These are phyloP conservation scores for Leishmania tarentolae DNA, from an alignment of 208 protist species.

Conservation along the genomic window DNA sequence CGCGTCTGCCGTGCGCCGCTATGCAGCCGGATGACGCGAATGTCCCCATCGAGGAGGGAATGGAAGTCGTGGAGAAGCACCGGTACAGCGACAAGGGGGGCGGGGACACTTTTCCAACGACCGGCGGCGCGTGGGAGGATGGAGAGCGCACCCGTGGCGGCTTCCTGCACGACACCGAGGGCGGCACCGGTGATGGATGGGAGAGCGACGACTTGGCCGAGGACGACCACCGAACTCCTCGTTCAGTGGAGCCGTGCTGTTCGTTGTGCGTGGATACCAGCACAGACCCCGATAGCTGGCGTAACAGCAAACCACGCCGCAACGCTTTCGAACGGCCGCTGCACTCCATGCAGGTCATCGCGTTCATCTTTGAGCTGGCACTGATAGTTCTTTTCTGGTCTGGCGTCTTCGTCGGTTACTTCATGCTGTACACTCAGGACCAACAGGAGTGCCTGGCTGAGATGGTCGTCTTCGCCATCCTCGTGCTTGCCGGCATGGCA, in stretches of 20 bases:
- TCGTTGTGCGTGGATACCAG: conserved; percentile 59
- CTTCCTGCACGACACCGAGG: neutral
- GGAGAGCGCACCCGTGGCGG: neutral
- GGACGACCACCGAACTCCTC: neutral
- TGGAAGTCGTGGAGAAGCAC: conserved; percentile 11
- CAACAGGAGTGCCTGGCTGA: conserved; percentile 38
- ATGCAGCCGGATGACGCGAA: neutral
- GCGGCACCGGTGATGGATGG: neutral
- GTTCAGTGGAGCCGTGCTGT: conserved; percentile 13
- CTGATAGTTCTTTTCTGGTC: conserved; percentile 54
- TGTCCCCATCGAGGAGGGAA: neutral
- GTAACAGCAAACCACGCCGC: conserved; percentile 41
- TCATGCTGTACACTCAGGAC: conserved; percentile 46
- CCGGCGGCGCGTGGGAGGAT: neutral
- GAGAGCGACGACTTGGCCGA: conserved; percentile 25
- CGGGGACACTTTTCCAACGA: no score
- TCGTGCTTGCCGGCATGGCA: conserved; percentile 20
- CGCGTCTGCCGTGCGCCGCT: neutral
- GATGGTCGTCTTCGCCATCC: conserved; percentile 45
- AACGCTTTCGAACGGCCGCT: conserved; percentile 75
- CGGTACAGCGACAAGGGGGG: neutral
- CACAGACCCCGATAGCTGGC: conserved; percentile 53
- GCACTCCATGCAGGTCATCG: conserved; percentile 63
- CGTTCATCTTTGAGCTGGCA: conserved; percentile 45
- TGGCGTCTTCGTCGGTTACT: conserved; percentile 45